Evolutionary conservation across 2,329 filamentous ascomycete species (phyloP).

Genomic region (Xenosphaeropsis pyriputrescens): DNA sequence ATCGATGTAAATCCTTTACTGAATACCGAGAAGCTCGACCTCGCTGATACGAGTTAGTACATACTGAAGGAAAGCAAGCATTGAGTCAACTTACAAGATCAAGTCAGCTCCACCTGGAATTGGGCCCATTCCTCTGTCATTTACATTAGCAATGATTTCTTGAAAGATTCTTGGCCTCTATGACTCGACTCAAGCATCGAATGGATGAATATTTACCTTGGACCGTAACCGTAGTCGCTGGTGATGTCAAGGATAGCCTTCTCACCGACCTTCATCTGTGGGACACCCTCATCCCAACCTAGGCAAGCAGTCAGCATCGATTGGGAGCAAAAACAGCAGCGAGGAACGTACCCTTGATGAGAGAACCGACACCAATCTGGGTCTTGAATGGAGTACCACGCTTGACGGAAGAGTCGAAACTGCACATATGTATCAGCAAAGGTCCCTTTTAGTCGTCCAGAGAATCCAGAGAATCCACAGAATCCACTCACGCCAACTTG

Average conservation of each 20-base stretch:
- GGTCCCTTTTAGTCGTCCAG: no score
- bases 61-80: slow-evolving; percentile 10
- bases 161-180: no score
- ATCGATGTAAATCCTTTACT: no score
- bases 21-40: not conserved
- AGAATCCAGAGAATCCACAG: no score
- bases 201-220: slow-evolving; percentile 29
- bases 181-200: not conserved
- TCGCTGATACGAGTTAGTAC: not conserved
- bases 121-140: slow-evolving; percentile 25
- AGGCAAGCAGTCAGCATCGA: slow-evolving; percentile 7
- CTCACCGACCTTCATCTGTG: slow-evolving; percentile 79
- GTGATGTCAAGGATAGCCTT: slow-evolving; percentile 75
- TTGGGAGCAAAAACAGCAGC: slow-evolving; percentile 1
- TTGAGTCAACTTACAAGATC: slow-evolving; percentile 53
- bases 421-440: slow-evolving; percentile 20
- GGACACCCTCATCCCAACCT: slow-evolving; percentile 81
- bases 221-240: slow-evolving; percentile 52
- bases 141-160: no score
- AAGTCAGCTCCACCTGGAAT: slow-evolving; percentile 65
- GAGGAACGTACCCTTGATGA: slow-evolving; percentile 61
- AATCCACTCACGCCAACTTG: slow-evolving; percentile 39
- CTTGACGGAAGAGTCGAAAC: slow-evolving; percentile 79
- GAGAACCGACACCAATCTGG: slow-evolving; percentile 65
- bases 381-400: slow-evolving; percentile 58